Evolutionary conservation across 2,329 filamentous ascomycete species (phyloP).

Genomic region (Thermoascus crustaceus): DNA sequence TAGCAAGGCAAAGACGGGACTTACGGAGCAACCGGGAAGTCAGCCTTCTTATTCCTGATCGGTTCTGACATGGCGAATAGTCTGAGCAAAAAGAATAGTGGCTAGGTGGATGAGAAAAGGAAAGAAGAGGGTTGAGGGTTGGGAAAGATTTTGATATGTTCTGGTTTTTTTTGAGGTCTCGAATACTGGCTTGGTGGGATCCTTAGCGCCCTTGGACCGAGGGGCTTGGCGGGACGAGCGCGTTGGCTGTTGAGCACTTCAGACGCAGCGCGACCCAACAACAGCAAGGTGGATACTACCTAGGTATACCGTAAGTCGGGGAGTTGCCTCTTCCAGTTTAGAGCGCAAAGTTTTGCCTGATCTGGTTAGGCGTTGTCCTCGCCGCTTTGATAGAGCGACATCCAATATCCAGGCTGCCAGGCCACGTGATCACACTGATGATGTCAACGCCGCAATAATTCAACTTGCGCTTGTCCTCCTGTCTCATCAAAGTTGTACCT

Average conservation of each 20-base stretch:
- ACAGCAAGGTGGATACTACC: no score
- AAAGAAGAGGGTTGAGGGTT: conserved; percentile 12
- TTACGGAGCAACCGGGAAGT: conserved; percentile 57
- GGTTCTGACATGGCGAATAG: conserved; percentile 54
- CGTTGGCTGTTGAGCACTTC: conserved; percentile 23
- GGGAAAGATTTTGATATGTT: conserved; percentile 32
- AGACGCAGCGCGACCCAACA: conserved; percentile 18
- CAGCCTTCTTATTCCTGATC: conserved; percentile 59
- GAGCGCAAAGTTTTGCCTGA: no score
- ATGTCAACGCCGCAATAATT: no score
- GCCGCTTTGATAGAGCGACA: no score
- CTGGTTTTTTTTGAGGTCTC: conserved; percentile 28
- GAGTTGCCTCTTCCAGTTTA: no score
- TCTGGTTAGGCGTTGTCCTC: no score
- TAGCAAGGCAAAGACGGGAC: conserved; percentile 22
- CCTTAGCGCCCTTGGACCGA: conserved; percentile 34
- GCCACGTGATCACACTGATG: no score
- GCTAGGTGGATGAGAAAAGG: conserved; percentile 6
- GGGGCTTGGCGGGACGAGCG: conserved; percentile 32
- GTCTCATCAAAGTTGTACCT: no score
- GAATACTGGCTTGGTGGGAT: conserved; percentile 33
- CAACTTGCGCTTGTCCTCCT: no score
- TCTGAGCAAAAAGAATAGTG: not conserved
- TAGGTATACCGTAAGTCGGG: no score
- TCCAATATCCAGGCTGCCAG: no score